Base-by-base conservation (phyloP, 257 asterid species). In the Nicotiana obtusifolia region DNA sequence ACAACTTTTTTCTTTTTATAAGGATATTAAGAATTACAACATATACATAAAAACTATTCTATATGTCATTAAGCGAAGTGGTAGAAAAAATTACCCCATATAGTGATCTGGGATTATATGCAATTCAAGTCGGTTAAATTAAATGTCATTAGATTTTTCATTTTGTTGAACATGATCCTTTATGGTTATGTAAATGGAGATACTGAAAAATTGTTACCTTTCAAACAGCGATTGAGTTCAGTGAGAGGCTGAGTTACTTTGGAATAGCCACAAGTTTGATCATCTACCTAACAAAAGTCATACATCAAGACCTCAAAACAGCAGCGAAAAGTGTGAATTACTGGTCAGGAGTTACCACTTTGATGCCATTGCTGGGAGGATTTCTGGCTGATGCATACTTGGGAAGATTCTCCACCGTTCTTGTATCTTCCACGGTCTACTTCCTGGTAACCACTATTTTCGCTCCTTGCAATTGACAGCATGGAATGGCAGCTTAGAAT, bases 141-240 rank as follows among this genome's bases (percentile, higher is more conserved):
- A 61, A 22, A 61, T 22, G 64, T 59, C 24, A 60, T 11, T 61
- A 61, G 33, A 61, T 26, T 62, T 24, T 20, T 62, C 30, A 37
- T 11, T 41, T 71, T 22, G 60, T 69, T 41, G 57, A 20, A 20
- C 31, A 10, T 69, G 19, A 10, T 35, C 8, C 77, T 35, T 35
- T 35, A 68, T 68, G 22, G 52, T 31, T 16, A 31, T 33, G 76
- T 66, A 66, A 31, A 33, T 33, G 76, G 76, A 78, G 83, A 95
- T 92, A 97, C 88, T 62, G 89, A 93, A 49, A 97, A 93, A 84
- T 88, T 87, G 86, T 87, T 68, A 37, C 57, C 57, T 37, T 37
- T 37, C 47, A 4, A 68, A 68, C 77, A 86, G 88, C 57, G 35
- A 83, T 86, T 22, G 88, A 86, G 77, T 77, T 86, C 64, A 54